A percentile compares a stretch with the other conserved stretches of the same genome.
These are phyloP conservation scores for Diaporthe eres DNA, from an alignment of 2,329 filamentous ascomycete genomes.

Conservation along the genomic window DNA sequence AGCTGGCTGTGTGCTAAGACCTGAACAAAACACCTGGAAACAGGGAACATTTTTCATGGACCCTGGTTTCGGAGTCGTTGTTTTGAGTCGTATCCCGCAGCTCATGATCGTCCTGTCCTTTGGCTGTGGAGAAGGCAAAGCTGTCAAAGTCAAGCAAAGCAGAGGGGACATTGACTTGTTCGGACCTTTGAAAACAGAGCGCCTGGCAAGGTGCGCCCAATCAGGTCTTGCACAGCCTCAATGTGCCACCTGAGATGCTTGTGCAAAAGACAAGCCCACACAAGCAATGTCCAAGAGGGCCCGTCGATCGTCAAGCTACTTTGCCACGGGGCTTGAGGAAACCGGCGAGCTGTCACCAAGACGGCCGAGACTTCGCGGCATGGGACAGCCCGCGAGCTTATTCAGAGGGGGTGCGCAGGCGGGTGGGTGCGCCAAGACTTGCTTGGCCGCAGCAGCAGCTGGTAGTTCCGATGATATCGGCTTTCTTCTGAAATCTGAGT, in stretches of 20 bases:
- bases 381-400: slow-evolving; percentile 31
- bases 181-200: slow-evolving; percentile 7
- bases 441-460: slow-evolving; percentile 13
- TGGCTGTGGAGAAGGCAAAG: slow-evolving; percentile 13
- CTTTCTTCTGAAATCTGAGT: neutral
- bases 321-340: slow-evolving; percentile 27
- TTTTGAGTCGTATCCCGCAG: slow-evolving; percentile 10
- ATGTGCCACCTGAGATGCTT: slow-evolving; percentile 25
- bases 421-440: slow-evolving; percentile 30
- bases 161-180: slow-evolving; percentile 2
- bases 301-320: slow-evolving; percentile 26
- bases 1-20: slow-evolving; percentile 6
- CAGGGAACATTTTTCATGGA: slow-evolving; percentile 3
- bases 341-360: slow-evolving; percentile 15
- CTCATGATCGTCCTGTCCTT: slow-evolving; percentile 14
- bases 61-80: slow-evolving; percentile 2
- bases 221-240: slow-evolving; percentile 35
- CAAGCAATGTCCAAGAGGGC: slow-evolving; percentile 28
- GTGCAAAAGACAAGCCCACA: slow-evolving; percentile 14
- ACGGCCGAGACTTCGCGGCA: slow-evolving; percentile 26
- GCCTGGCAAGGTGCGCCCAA: neutral
- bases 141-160: slow-evolving; percentile 8
- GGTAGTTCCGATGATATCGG: neutral
- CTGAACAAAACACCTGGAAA: slow-evolving; percentile 21
- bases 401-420: slow-evolving; percentile 17